These are phyloP conservation scores for Exophiala viscosa DNA, from an alignment of 2,329 filamentous ascomycete species.

Conservation along the genomic window DNA sequence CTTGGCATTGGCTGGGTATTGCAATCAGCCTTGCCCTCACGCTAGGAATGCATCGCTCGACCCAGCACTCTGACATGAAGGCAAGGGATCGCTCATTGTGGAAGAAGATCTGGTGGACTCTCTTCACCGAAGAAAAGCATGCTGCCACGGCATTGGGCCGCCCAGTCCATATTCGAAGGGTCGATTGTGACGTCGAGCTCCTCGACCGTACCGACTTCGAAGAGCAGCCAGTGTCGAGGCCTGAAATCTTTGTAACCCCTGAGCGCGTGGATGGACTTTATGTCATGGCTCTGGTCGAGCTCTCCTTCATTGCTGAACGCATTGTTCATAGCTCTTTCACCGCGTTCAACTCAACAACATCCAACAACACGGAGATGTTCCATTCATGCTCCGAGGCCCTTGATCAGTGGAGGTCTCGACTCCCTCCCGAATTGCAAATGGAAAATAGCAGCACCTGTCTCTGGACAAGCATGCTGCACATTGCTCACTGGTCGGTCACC, in stretches of 20 bases:
- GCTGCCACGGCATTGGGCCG: conserved; percentile 26
- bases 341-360: conserved; percentile 17
- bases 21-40: conserved; percentile 19
- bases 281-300: conserved; percentile 21
- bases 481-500: conserved; percentile 18
- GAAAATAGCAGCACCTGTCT: conserved; percentile 14
- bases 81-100: conserved; percentile 19
- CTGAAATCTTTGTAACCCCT: conserved; percentile 15
- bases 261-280: conserved; percentile 15
- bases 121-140: conserved; percentile 24
- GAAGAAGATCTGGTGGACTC: conserved; percentile 29
- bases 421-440: conserved; percentile 12
- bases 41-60: conserved; percentile 22
- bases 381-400: conserved; percentile 17
- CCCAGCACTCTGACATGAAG: conserved; percentile 19
- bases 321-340: conserved; percentile 21
- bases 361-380: conserved; percentile 18
- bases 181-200: conserved; percentile 29
- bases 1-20: conserved; percentile 36
- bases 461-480: conserved; percentile 22
- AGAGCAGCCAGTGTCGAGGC: conserved; percentile 15
- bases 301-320: conserved; percentile 18
- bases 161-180: conserved; percentile 29
- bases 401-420: conserved; percentile 16
- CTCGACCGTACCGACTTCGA: conserved; percentile 27